phyloP scores from a whole-genome alignment of 208 protist species.

The Acanthamoeba castellanii region DNA sequence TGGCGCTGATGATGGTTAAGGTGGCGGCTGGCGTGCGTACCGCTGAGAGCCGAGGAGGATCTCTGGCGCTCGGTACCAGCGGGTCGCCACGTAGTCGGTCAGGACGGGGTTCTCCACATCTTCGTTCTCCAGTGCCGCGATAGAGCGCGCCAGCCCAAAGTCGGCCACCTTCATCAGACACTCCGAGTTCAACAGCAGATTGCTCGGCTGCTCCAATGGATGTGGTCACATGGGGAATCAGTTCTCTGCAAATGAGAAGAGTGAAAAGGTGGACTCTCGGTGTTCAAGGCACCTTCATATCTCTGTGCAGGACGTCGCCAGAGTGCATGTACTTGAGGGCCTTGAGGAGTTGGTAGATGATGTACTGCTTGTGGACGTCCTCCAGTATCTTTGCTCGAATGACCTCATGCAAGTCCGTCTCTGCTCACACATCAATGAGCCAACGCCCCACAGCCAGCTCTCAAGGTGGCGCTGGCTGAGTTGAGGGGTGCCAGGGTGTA shows the following conservation, averaged over 20 bases:
- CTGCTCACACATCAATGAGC: background rate
- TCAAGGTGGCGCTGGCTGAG: background rate
- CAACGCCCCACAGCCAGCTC: no score
- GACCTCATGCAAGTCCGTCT: constrained; percentile 94
- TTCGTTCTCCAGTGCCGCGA: constrained; percentile 93
- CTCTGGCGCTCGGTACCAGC: constrained; percentile 99
- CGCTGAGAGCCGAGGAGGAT: constrained; percentile 97
- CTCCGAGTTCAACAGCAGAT: constrained; percentile 86
- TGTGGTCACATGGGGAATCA: background rate
- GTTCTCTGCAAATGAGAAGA: background rate
- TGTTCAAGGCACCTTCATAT: constrained; percentile 89
- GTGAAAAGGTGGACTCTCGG: background rate
- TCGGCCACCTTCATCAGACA: constrained; percentile 96
- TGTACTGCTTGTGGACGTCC: constrained; percentile 97
- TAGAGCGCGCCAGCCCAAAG: constrained; percentile 97
- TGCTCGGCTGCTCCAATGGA: constrained; percentile 80
- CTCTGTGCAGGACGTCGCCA: constrained; percentile 92
- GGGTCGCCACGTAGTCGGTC: constrained; percentile 93
- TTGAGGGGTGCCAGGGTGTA: background rate
- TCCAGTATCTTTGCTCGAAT: constrained; percentile 98
- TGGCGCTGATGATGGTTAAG: background rate
- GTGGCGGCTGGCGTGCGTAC: constrained; percentile 91
- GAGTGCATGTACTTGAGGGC: constrained; percentile 96
- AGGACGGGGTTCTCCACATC: constrained; percentile 84
- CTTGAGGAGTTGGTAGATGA: constrained; percentile 98